Evolutionary conservation across 2,329 filamentous ascomycete genomes (phyloP), one percentile per base, ranked within the genome.

Genomic region (Pseudocercospora fuligena): DNA sequence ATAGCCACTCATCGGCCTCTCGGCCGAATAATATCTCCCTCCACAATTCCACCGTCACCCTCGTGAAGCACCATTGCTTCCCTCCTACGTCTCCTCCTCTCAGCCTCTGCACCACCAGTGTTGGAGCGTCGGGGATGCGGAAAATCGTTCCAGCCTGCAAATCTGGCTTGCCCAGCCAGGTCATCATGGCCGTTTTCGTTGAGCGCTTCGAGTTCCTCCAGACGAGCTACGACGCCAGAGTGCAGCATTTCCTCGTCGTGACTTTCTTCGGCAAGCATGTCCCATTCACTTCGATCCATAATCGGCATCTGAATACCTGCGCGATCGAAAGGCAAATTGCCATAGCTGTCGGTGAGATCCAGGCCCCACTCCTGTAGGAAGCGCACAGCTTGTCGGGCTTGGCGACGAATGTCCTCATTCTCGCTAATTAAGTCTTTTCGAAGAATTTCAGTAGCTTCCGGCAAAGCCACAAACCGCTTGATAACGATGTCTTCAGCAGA

Each of bases 21-120:
- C 12, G 51, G 51, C 25, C 51, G n/a, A 7, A 70, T 69, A 40
- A 97, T 96, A 76, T 97, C 92, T 53, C 88, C 88, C 69, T 88
- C 87, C 3, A 87, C 88, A 53, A 97, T 78, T 1, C 92, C 90
- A 33, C 90, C 63, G 23, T 87, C 92, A 73, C 93, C 66, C 23
- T 88, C 92, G 74, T 93, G 94, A 64, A 97, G 82, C 21, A 97
- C 93, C 87, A 97, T 94, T 4, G 93, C 93, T 81, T 97, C 93
- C 71, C 93, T 86, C 75, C 92, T 86, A 70, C 93, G 56, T 46
- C 74, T 86, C 66, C 93, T 84, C 67, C 94, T 83, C 61, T 90
- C 87, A 73, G 92, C 89, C 77, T 94, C 92, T 75, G 89, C 89
- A 6, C 80, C 82, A 66, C 73, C 62, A 82, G 74, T 57, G 79